A percentile compares a stretch with the other conserved stretches of the same genome.
Conservation (phyloP, 495 filamentous ascomycete genomes). For the Collariella sp. region DNA sequence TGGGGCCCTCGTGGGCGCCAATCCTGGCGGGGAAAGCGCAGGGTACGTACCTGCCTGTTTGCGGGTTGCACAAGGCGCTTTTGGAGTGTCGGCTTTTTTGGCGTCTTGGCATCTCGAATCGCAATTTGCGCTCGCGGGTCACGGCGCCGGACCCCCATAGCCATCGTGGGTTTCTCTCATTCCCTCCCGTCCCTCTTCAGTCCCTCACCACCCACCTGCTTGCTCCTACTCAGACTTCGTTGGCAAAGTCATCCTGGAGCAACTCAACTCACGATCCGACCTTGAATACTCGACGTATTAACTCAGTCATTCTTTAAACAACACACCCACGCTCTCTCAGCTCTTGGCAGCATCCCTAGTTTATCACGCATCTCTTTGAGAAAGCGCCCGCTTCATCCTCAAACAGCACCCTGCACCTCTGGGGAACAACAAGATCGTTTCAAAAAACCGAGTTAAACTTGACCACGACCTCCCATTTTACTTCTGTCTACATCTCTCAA, state of each 20-base stretch:
- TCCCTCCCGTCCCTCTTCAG: constrained; percentile 6
- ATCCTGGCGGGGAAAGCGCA: constrained; percentile 8
- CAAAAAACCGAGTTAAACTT: not conserved
- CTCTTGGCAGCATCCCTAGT: not conserved
- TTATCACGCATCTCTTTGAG: constrained; percentile 4
- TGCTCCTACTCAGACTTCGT: constrained; percentile 42
- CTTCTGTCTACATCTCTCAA: not conserved
- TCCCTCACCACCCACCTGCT: constrained; percentile 4
- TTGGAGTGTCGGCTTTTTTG: constrained; percentile 7
- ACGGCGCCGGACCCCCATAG: not conserved
- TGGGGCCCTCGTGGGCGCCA: constrained; percentile 9
- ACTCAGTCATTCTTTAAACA: constrained; percentile 33
- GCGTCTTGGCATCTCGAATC: constrained; percentile 8
- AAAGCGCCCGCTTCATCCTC: not conserved
- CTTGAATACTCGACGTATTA: constrained; percentile 41
- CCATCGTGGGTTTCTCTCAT: constrained; percentile 11
- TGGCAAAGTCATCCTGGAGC: constrained; percentile 45
- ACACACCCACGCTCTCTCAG: constrained; percentile 6
- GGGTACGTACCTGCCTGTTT: not conserved
- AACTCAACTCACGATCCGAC: constrained; percentile 11
- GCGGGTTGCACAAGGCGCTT: not conserved
- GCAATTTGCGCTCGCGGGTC: constrained; percentile 15
- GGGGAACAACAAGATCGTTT: not conserved
- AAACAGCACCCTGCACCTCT: not conserved
- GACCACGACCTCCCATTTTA: not conserved